Evolutionary conservation across 495 filamentous ascomycete genomes (phyloP).

Genomic region (Clavariopsis aquatica): DNA sequence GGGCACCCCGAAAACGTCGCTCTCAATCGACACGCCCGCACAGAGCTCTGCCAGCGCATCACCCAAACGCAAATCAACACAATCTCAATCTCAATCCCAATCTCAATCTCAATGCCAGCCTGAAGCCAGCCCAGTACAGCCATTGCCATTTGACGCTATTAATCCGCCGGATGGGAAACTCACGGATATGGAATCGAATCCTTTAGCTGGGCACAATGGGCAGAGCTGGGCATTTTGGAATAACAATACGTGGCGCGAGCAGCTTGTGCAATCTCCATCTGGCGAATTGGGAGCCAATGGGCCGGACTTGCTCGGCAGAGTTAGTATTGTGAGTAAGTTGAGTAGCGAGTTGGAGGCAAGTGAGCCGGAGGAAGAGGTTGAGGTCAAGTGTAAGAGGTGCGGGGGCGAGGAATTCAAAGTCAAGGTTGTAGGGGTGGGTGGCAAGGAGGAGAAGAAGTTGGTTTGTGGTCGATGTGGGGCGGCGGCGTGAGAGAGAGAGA

Average conservation of each 20-base stretch:
- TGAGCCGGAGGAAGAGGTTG: conserved; percentile 37
- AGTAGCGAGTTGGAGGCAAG: conserved; percentile 13
- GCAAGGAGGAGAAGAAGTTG: conserved; percentile 52
- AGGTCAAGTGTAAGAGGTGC: conserved; percentile 55
- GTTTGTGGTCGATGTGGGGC: conserved; percentile 56
- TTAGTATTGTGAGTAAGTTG: conserved; percentile 30
- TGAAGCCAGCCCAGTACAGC: no score
- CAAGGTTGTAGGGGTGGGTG: conserved; percentile 47
- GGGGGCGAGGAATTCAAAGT: conserved; percentile 56
- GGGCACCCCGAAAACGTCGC: conserved; percentile 14
- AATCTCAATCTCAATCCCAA: no score
- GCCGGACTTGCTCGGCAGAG: conserved; percentile 8
- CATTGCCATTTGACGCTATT: not conserved
- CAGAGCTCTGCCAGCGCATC: not conserved
- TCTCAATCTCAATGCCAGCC: not conserved
- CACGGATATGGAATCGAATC: conserved; percentile 8
- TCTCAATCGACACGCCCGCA: conserved; percentile 18
- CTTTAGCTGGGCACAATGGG: conserved; percentile 27
- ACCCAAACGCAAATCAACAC: conserved; percentile 3
- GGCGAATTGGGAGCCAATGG: not conserved
- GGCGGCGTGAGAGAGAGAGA: not conserved
- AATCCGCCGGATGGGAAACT: not conserved
- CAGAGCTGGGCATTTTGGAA: conserved; percentile 38
- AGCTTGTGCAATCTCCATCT: not conserved
- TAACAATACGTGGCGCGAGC: conserved; percentile 14